These are phyloP conservation scores for Saccharomyces hybrid DNA, from an alignment of 1,139 yeast genomes.

Conservation along the genomic window DNA sequence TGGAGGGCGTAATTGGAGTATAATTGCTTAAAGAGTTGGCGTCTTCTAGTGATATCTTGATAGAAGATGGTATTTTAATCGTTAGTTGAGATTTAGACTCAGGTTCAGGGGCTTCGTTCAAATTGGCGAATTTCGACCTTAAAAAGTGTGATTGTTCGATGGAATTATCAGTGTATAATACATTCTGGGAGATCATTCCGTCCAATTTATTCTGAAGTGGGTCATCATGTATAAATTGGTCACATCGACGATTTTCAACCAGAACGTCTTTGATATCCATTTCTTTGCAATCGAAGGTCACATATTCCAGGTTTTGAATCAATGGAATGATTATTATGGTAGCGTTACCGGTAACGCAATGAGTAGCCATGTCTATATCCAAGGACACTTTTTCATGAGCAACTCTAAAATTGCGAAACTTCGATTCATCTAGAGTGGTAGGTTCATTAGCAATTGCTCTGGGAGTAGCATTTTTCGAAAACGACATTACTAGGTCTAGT, in stretches of 20 bases:
- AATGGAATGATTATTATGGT: slow-evolving; percentile 76
- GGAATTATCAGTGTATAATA: slow-evolving; percentile 20
- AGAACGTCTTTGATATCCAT: slow-evolving; percentile 55
- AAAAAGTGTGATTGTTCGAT: slow-evolving; percentile 46
- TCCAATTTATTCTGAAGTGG: slow-evolving; percentile 23
- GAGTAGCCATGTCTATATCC: slow-evolving; percentile 55
- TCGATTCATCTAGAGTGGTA: slow-evolving; percentile 11
- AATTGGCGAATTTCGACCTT: slow-evolving; percentile 52
- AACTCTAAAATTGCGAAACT: slow-evolving; percentile 38
- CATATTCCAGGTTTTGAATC: slow-evolving; percentile 46
- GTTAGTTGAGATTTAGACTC: slow-evolving; percentile 62
- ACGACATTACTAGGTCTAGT: slow-evolving; percentile 6
- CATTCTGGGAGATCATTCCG: slow-evolving; percentile 11
- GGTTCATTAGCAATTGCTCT: slow-evolving; percentile 5
- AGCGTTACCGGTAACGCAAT: slow-evolving; percentile 60
- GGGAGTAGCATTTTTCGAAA: slow-evolving; percentile 12
- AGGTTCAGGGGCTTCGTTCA: slow-evolving; percentile 49
- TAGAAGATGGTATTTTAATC: slow-evolving; percentile 63
- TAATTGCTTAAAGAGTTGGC: slow-evolving; percentile 40
- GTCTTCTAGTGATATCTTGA: slow-evolving; percentile 56
- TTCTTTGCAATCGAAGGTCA: slow-evolving; percentile 77
- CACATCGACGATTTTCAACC: slow-evolving; percentile 50
- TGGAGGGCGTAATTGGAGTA: slow-evolving; percentile 39
- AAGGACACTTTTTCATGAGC: slow-evolving; percentile 65
- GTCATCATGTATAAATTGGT: slow-evolving; percentile 46